phyloP scores from a whole-genome alignment of 345 rosid genomes.

The Schrenkiella parvula region DNA sequence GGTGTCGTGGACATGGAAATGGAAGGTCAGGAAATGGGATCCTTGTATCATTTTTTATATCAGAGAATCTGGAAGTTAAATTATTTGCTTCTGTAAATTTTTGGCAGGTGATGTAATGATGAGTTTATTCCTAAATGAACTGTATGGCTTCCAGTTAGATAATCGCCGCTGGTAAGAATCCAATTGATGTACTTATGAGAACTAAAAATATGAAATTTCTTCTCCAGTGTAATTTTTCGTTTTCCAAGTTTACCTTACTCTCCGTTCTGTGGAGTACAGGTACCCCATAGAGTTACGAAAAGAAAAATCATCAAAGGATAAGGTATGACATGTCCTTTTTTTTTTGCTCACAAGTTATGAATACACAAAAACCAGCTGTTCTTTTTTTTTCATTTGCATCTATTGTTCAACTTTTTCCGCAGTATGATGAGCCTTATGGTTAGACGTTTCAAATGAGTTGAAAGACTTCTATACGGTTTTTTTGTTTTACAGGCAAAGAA shows the following conservation, averaged over 20 bases:
- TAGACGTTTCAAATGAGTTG: not conserved
- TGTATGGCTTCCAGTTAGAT: slow-evolving; percentile 96
- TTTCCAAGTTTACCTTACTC: not conserved
- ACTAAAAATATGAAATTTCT: not conserved
- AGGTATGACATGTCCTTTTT: too few relatives aligned
- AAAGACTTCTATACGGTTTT: slow-evolving; percentile 5
- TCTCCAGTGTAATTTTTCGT: not conserved
- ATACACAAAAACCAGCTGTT: not conserved
- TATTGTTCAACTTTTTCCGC: not conserved
- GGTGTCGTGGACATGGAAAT: slow-evolving; percentile 97
- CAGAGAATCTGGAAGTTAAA: not conserved
- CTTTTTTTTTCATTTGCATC: too few relatives aligned
- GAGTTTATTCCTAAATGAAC: slow-evolving; percentile 95
- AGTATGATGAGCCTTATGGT: not conserved
- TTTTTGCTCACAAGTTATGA: too few relatives aligned
- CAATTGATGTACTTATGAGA: not conserved
- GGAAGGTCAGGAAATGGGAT: slow-evolving; percentile 48
- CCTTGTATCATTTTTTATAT: not conserved
- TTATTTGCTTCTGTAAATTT: slow-evolving; percentile 9
- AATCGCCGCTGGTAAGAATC: slow-evolving; percentile 78
- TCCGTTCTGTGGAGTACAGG: slow-evolving; percentile 42
- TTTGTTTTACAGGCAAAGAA: slow-evolving; percentile 70
- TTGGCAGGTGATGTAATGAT: slow-evolving; percentile 81
- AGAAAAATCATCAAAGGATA: slow-evolving; percentile 84
- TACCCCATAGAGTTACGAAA: slow-evolving; percentile 91